Evolutionary conservation across 225 moss, liverwort and hornwort species (phyloP).

Genomic region (Polytrichum commune): DNA sequence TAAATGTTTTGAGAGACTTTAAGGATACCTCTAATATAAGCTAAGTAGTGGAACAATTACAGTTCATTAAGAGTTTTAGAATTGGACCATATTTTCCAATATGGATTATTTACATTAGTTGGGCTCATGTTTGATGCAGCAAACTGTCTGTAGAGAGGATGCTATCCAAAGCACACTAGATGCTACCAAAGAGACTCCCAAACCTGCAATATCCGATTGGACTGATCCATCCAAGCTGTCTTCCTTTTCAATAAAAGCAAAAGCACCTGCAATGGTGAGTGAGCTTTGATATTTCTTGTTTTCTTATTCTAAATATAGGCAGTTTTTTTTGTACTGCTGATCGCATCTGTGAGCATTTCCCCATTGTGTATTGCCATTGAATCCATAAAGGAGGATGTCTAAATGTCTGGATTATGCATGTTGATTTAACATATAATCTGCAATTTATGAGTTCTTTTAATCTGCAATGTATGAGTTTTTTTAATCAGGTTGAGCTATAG

Average conservation of each 20-base stretch:
- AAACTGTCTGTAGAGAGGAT: background rate
- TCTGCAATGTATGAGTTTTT: background rate
- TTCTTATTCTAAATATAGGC: background rate
- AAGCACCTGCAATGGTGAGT: slow-evolving; percentile 9
- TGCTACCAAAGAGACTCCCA: slow-evolving; percentile 2
- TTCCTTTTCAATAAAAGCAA: slow-evolving; percentile 11
- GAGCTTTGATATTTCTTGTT: background rate
- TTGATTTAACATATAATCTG: too few relatives aligned
- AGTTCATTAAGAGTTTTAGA: background rate
- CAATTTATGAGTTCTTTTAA: background rate
- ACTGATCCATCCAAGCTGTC: slow-evolving; percentile 3
- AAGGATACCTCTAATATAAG: too few relatives aligned
- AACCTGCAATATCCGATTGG: slow-evolving; percentile 11
- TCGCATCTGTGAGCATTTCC: too few relatives aligned
- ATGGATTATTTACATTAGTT: background rate
- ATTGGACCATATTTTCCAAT: background rate
- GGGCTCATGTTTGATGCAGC: slow-evolving; percentile 1
- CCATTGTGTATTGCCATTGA: too few relatives aligned
- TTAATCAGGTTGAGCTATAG: background rate
- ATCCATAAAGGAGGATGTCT: too few relatives aligned
- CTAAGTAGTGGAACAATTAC: too few relatives aligned
- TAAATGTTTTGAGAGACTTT: too few relatives aligned
- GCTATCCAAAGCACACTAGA: background rate
- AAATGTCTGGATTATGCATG: background rate
- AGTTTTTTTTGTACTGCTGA: too few relatives aligned